A percentile compares a stretch with the other conserved stretches of the same genome.
Evolutionary conservation across 2,329 filamentous ascomycete species (phyloP).

Genomic region (Juglanconis sp.): DNA sequence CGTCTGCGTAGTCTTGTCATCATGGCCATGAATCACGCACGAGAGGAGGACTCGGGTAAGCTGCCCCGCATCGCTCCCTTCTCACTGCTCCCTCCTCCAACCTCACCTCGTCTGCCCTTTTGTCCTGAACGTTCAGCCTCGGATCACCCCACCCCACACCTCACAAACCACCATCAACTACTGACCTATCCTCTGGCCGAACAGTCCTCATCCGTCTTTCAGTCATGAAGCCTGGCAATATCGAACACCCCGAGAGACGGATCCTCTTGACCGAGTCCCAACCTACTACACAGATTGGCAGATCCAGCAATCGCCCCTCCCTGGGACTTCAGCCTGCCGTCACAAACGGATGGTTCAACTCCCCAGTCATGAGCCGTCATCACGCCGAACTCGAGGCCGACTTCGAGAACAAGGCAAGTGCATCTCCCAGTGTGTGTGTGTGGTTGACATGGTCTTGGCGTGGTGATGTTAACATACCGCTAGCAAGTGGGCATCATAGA

Average conservation of each 20-base stretch:
- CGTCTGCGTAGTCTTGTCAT: not conserved
- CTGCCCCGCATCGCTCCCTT: not conserved
- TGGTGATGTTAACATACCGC: constrained; percentile 24
- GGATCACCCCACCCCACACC: not conserved
- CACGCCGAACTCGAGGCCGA: constrained; percentile 57
- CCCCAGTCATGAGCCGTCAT: constrained; percentile 66
- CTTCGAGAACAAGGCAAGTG: constrained; percentile 40
- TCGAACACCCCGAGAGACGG: constrained; percentile 17
- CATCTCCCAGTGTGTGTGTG: not conserved
- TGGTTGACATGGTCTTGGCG: not conserved
- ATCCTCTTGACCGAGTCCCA: constrained; percentile 30
- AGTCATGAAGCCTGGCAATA: constrained; percentile 2
- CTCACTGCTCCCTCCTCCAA: not conserved
- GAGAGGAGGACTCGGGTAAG: not conserved
- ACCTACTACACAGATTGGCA: constrained; percentile 35
- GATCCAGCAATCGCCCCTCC: constrained; percentile 40
- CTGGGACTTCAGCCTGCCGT: constrained; percentile 28
- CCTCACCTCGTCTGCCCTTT: not conserved
- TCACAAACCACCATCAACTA: not conserved
- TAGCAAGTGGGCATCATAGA: constrained; percentile 47
- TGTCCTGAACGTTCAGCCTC: not conserved
- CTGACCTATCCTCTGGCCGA: not conserved
- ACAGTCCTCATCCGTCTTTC: constrained; percentile 20
- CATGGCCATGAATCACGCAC: not conserved
- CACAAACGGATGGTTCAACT: constrained; percentile 65